Evolutionary conservation across 768 basidiomycete genomes (phyloP), one percentile per base, ranked within the genome.

Genomic region (Agaricus subrufescens): DNA sequence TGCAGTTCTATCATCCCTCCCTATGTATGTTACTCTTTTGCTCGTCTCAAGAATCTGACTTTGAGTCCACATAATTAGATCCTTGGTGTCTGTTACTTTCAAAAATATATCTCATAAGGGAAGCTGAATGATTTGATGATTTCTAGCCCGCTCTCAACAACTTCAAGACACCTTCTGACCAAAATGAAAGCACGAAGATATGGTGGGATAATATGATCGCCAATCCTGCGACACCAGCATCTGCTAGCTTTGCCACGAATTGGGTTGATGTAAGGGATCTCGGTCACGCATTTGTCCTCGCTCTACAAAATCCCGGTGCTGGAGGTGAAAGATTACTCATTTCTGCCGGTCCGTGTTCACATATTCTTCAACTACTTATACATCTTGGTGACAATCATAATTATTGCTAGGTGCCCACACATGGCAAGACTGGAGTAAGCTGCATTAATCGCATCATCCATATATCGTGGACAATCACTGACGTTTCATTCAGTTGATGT

Each of bases 221-320:
- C 10, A 37, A 47, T 55, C 19, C 19, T 47, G 27, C 46, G 48
- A 48, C 46, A 48, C 42, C 57, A 40, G 27, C 23, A 48, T 46
- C 19, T 31, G 47, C 37, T 30, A 58, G 23, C 48, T 53, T 23
- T 58, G 42, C 46, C 46, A 53, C 26, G 46, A 53, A 29, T 38
- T 58, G 12, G 52, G 54, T 56, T 14, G 58, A 59, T 14, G 58
- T 59, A n/a, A 31, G 54, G 11, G 58, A 59, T 26, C 29, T 43
- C 23, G 58, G 44, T 25, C 29, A 46, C 4, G 49, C 58, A 3
- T 54, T 56, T n/a, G 50, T 59, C 23, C 58, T 50, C 3, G 48
- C 54, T 2, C 45, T 59, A 3, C 54, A 59, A 23, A 47, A 46
- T 4, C 44, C 44, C 29, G 50, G 48, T 11, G 54, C 58, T 37